Conservation (phyloP, 495 filamentous ascomycete species). For the Poronia punctata region DNA sequence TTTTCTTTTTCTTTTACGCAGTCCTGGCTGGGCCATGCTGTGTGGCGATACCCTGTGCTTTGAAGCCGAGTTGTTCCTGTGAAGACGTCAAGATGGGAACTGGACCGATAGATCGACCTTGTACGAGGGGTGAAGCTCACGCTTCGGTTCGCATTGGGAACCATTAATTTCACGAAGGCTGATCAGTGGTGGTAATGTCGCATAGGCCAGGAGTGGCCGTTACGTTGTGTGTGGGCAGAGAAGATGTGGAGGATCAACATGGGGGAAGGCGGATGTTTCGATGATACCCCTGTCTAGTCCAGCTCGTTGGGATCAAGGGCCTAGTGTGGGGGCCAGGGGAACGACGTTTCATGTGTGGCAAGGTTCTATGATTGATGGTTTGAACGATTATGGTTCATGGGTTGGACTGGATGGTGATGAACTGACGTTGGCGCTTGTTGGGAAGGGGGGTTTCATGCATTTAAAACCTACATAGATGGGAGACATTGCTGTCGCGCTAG, state of each 20-base stretch:
- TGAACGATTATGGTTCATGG: conserved; percentile 1
- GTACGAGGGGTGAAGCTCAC: conserved; percentile 32
- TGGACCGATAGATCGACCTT: conserved; percentile 28
- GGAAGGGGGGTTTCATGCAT: conserved; percentile 2
- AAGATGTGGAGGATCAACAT: conserved; percentile 5
- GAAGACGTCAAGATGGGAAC: conserved; percentile 25
- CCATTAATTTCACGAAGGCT: conserved; percentile 13
- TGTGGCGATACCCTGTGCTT: conserved; percentile 30
- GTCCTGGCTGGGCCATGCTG: conserved; percentile 28
- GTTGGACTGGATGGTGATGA: too few relatives aligned
- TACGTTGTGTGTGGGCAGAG: background rate
- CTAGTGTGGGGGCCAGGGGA: conserved; percentile 3
- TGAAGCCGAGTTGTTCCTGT: conserved; percentile 23
- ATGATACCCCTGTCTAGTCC: too few relatives aligned
- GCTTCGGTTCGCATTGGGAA: conserved; percentile 26
- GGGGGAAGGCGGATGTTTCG: background rate
- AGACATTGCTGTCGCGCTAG: too few relatives aligned
- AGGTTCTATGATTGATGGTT: conserved; percentile 1
- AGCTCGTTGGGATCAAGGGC: conserved; percentile 6
- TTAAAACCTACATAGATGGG: too few relatives aligned
- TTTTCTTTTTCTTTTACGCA: conserved; percentile 16
- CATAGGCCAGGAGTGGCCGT: conserved; percentile 4
- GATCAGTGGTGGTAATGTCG: conserved; percentile 5
- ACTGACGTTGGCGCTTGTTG: conserved; percentile 1
- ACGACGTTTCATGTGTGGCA: conserved; percentile 8